Percentiles rank a stretch among this genome's conserved stretches.
Conservation (phyloP, 805 yeast genomes). For the Metschnikowia proteae region DNA sequence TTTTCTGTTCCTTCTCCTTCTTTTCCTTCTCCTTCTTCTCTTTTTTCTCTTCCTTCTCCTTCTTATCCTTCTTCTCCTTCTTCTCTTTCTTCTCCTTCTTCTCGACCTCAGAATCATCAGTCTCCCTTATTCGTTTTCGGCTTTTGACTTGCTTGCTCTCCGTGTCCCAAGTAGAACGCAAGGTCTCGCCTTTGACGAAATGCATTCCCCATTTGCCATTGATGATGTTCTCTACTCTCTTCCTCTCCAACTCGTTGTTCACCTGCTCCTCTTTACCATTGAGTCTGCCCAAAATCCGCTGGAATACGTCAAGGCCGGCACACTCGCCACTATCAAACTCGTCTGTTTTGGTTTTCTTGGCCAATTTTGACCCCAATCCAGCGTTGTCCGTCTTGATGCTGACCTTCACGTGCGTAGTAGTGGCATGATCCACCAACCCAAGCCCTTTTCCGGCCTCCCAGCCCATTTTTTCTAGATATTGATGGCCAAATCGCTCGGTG, state of each 20-base stretch:
- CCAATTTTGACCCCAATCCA: slow-evolving; percentile 86
- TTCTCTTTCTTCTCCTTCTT: slow-evolving; percentile 12
- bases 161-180: slow-evolving; percentile 79
- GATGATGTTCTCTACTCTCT: slow-evolving; percentile 64
- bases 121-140: slow-evolving; percentile 15
- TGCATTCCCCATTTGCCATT: slow-evolving; percentile 86
- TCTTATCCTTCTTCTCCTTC: slow-evolving; percentile 7
- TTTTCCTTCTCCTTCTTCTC: slow-evolving; percentile 30
- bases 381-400: slow-evolving; percentile 73
- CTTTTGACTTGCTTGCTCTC: slow-evolving; percentile 32
- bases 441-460: slow-evolving; percentile 93
- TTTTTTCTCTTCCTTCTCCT: slow-evolving; percentile 17
- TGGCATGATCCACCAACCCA: slow-evolving; percentile 64
- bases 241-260: slow-evolving; percentile 60
- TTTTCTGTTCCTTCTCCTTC: slow-evolving; percentile 23
- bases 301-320: slow-evolving; percentile 90
- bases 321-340: slow-evolving; percentile 79
- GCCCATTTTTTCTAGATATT: slow-evolving; percentile 75
- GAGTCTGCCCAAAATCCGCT: slow-evolving; percentile 79
- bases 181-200: slow-evolving; percentile 80
- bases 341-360: slow-evolving; percentile 54
- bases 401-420: slow-evolving; percentile 80
- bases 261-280: slow-evolving; percentile 80
- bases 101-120: slow-evolving; percentile 22
- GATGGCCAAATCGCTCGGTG: slow-evolving; percentile 79